Conservation (phyloP, 2,329 filamentous ascomycete genomes). For the Helotiales sp. region DNA sequence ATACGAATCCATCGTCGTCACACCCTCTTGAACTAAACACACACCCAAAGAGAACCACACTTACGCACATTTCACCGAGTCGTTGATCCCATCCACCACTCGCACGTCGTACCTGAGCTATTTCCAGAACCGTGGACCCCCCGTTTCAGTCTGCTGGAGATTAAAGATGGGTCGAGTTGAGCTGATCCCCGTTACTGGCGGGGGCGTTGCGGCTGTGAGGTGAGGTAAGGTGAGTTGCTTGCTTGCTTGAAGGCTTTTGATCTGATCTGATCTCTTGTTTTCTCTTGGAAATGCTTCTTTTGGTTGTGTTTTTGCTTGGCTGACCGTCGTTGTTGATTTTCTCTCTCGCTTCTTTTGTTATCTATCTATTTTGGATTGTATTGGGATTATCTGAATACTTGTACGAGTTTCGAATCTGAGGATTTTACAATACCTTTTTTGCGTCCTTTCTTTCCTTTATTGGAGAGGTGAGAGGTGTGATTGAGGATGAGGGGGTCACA, state of each 20-base stretch:
- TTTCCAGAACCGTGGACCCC: neutral
- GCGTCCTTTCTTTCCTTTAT: neutral
- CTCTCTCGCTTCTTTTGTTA: neutral
- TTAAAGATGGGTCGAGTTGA: conserved; percentile 7
- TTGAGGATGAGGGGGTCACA: conserved; percentile 28
- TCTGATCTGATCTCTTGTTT: neutral
- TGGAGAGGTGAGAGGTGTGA: neutral
- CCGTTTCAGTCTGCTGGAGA: conserved; percentile 6
- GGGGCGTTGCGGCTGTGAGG: neutral
- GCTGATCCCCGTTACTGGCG: neutral
- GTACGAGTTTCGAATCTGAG: neutral
- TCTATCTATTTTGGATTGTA: neutral
- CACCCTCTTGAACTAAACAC: neutral
- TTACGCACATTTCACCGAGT: neutral
- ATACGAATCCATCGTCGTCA: conserved; percentile 12
- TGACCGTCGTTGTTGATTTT: conserved; percentile 3
- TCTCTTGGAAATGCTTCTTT: conserved; percentile 10
- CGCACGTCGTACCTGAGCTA: neutral
- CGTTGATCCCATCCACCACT: neutral
- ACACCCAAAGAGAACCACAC: neutral
- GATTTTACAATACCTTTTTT: too few species aligned
- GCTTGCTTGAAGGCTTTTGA: neutral
- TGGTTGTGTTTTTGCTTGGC: neutral
- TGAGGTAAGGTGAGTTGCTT: neutral
- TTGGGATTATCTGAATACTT: neutral